A percentile compares a stretch with the other conserved stretches of the same genome.
These are phyloP conservation scores for Ligustrum vulgare DNA, from an alignment of 257 asterid genomes.

Conservation along the genomic window DNA sequence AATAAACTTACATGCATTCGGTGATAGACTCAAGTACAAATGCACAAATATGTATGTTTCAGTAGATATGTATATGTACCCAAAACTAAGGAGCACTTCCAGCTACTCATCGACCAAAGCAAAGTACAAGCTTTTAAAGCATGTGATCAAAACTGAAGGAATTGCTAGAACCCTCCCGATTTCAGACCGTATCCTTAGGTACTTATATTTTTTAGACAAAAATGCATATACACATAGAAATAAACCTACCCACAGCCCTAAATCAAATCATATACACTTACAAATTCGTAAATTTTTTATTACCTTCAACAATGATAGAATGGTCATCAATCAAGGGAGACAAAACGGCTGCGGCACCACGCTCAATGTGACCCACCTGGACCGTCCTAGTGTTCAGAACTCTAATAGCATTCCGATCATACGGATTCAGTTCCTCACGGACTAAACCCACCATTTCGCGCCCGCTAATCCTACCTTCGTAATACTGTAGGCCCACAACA, in stretches of 20 bases:
- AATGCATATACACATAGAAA: background rate
- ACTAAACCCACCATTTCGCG: conserved; percentile 72
- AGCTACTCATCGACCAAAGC: background rate
- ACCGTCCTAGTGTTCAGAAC: conserved; percentile 55
- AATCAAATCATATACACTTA: background rate
- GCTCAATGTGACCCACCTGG: conserved; percentile 75
- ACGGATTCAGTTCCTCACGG: conserved; percentile 58
- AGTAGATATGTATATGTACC: background rate
- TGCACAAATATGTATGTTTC: background rate
- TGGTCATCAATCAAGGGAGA: conserved; percentile 63
- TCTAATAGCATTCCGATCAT: conserved; percentile 61
- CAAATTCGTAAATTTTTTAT: background rate
- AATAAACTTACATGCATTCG: background rate
- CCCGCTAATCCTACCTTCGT: conserved; percentile 57
- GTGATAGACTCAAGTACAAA: background rate
- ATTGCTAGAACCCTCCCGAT: background rate
- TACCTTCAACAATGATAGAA: conserved; percentile 57
- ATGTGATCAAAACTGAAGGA: background rate
- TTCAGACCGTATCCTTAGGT: background rate
- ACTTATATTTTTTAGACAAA: background rate
- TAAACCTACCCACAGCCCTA: background rate
- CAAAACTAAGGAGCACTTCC: background rate
- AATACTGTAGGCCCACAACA: conserved; percentile 63
- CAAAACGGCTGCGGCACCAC: conserved; percentile 54
- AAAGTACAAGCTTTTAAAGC: background rate